Evolutionary conservation across 2,329 filamentous ascomycete genomes (phyloP), one percentile per base, ranked within the genome.

Genomic region (Tolypocladium ophioglossoides): DNA sequence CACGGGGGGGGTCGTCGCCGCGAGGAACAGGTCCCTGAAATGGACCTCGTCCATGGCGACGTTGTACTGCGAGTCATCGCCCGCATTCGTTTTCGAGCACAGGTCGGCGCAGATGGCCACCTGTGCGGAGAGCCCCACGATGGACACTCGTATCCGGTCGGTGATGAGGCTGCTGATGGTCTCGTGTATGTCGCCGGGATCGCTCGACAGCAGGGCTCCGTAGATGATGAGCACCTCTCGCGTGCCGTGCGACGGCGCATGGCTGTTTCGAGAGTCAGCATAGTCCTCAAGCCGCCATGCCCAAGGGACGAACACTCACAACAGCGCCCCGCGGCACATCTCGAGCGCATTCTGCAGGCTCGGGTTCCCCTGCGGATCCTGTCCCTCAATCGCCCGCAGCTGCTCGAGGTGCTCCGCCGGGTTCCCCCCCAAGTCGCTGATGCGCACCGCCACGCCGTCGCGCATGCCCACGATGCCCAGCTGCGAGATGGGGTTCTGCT

Each of bases 401-500:
- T 84, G 85, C 59, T 86, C 82, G 54, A 96, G 82, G 68, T 97
- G 94, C 57, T 95, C 89, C 10, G 85, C 85, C 3, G 92, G 91
- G 66, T 96, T 96, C 11, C 94, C 94, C 54, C 87, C 87, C 76
- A 97, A 85, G 65, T 96, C 89, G 66, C 87, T 94, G 58, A 99
- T 82, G 40, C 89, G 78, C 27, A 95, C 77, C 2, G 91, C 91
- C 18, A 97, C 77, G 18, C 94, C 94, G 68, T 97, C 94, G 57
- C 89, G 83, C 88, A 97, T 96, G 51, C 89, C 92, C 40, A 99
- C 77, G 34, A 99, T 86, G 27, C 88, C 91, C 54, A 99, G 81
- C 72, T 99, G 94, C 11, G 91, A 95, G 61, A 99, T 97, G 12
- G 94, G 94, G 64, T 99, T 99, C 71, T 99, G 94, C 71, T 97